These are phyloP conservation scores for Eimeria sp. DNA, from an alignment of 169 alveolate species.

Conservation along the genomic window DNA sequence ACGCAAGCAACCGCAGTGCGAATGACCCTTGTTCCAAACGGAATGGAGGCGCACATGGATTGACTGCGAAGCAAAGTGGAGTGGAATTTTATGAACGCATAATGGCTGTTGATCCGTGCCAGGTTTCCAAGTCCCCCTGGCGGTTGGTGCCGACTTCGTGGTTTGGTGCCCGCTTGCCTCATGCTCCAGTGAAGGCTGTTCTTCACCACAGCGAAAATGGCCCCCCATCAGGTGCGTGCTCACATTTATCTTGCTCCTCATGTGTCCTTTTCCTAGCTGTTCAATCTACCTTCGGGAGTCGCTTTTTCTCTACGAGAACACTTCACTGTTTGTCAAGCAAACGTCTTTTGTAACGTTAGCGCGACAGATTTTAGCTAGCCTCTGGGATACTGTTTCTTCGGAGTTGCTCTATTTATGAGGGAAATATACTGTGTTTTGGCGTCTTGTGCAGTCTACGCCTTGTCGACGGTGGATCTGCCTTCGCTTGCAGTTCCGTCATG, in stretches of 20 bases:
- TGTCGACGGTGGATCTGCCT: constrained; percentile 80
- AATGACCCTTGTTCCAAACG: not conserved
- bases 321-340: not conserved
- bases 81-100: not conserved
- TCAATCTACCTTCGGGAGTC: not conserved
- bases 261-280: not conserved
- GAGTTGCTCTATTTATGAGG: not conserved
- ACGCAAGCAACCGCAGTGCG: not conserved
- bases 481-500: constrained; percentile 73
- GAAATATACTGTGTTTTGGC: not conserved
- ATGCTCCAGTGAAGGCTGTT: constrained; percentile 44
- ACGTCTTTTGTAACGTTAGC: not conserved
- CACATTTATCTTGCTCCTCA: not conserved
- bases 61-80: not conserved
- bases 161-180: constrained; percentile 80
- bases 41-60: not conserved
- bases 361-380: not conserved
- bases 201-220: constrained; percentile 21
- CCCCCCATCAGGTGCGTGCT: constrained; percentile 37
- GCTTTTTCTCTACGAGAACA: not conserved
- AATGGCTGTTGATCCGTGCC: not conserved
- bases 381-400: not conserved
- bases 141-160: constrained; percentile 61
- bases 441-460: constrained; percentile 34
- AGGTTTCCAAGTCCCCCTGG: constrained; percentile 79